A percentile compares a stretch with the other conserved stretches of the same genome.
Conservation (phyloP, 2,329 filamentous ascomycete genomes). For the Aspergillus pseudoglaucus region DNA sequence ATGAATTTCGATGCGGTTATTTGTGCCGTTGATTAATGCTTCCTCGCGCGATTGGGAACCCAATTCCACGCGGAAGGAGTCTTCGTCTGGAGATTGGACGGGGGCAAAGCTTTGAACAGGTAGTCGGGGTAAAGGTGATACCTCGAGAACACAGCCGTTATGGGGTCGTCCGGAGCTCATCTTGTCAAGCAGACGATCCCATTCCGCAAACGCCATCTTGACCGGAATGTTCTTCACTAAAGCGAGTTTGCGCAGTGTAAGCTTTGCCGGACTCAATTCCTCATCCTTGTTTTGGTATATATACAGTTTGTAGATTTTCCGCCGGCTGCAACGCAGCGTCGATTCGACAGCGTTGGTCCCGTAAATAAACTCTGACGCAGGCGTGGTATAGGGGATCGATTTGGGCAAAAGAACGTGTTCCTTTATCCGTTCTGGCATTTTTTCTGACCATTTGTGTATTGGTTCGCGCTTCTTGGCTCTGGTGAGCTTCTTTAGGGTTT, state of each 20-base stretch:
- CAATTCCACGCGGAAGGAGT: constrained; percentile 55
- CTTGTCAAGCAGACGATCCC: constrained; percentile 68
- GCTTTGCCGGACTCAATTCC: constrained; percentile 38
- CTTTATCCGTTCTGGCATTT: constrained; percentile 27
- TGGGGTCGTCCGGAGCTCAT: constrained; percentile 78
- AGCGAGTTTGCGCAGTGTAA: constrained; percentile 34
- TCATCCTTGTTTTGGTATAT: constrained; percentile 57
- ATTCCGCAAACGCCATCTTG: constrained; percentile 53
- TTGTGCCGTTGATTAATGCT: constrained; percentile 61
- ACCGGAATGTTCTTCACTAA: constrained; percentile 47
- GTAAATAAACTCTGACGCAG: constrained; percentile 87
- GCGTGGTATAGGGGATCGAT: constrained; percentile 65
- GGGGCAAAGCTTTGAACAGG: constrained; percentile 56
- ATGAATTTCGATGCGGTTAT: constrained; percentile 42
- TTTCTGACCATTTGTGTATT: constrained; percentile 15
- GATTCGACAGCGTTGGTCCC: constrained; percentile 74
- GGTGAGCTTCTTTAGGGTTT: neutral
- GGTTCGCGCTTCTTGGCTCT: constrained; percentile 1
- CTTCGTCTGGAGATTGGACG: constrained; percentile 39
- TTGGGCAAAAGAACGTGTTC: constrained; percentile 32
- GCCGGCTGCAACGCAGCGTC: constrained; percentile 61
- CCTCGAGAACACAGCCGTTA: constrained; percentile 83
- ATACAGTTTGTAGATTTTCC: constrained; percentile 80
- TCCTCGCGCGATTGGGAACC: constrained; percentile 70
- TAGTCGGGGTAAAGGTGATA: constrained; percentile 69